A percentile compares a stretch with the other conserved stretches of the same genome.
phyloP scores from a whole-genome alignment of 345 rosid species.

The Stellera chamaejasme region DNA sequence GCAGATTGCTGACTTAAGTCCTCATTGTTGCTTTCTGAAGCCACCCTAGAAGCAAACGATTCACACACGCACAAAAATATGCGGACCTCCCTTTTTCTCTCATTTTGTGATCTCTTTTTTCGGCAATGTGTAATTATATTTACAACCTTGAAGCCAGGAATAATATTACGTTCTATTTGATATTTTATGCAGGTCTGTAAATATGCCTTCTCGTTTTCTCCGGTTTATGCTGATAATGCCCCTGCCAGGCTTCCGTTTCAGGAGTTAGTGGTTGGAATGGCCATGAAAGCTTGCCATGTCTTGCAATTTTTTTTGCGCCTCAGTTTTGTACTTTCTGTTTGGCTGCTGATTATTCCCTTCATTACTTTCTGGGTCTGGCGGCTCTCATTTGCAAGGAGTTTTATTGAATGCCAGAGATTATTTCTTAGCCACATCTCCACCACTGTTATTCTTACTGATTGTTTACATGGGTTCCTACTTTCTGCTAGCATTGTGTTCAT shows the following conservation, averaged over 20 bases:
- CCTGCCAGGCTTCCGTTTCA: constrained; percentile 97
- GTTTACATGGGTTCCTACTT: constrained; percentile 95
- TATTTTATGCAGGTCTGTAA: constrained; percentile 69
- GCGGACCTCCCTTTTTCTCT: background rate
- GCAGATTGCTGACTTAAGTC: too few species aligned
- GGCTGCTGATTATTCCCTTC: constrained; percentile 95
- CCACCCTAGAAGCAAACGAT: too few species aligned
- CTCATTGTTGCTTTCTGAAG: too few species aligned
- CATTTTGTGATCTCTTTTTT: background rate
- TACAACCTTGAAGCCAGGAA: background rate
- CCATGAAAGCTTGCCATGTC: constrained; percentile 91
- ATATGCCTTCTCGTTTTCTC: constrained; percentile 93
- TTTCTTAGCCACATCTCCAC: constrained; percentile 88
- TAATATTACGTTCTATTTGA: background rate
- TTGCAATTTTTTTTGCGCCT: constrained; percentile 88
- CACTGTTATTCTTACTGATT: constrained; percentile 83
- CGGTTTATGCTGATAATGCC: constrained; percentile 94
- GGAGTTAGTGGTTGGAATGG: constrained; percentile 95
- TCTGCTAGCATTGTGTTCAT: constrained; percentile 97
- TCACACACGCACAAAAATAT: too few species aligned
- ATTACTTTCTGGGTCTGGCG: constrained; percentile 98
- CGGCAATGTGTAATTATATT: background rate
- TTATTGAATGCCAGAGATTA: constrained; percentile 88
- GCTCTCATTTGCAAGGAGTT: constrained; percentile 85
- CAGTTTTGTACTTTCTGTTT: constrained; percentile 88